A percentile compares a stretch with the other conserved stretches of the same genome.
These are phyloP conservation scores for Xylaria sp. DNA, from an alignment of 495 filamentous ascomycete species.

Conservation along the genomic window DNA sequence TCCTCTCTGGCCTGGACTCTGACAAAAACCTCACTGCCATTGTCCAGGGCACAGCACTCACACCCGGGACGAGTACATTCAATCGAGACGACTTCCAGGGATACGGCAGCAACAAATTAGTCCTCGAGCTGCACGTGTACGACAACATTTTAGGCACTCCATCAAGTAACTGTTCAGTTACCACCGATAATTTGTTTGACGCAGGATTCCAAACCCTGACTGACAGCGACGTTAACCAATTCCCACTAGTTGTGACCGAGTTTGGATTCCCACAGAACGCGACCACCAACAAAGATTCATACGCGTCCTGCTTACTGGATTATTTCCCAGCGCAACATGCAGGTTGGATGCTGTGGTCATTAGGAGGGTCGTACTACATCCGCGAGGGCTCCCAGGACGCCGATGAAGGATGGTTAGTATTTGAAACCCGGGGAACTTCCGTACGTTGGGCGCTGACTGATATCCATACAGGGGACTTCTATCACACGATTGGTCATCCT, in stretches of 20 bases:
- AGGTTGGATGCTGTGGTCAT: constrained; percentile 65
- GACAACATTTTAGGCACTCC: constrained; percentile 51
- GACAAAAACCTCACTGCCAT: constrained; percentile 57
- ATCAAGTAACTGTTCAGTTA: constrained; percentile 53
- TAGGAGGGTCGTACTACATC: constrained; percentile 63
- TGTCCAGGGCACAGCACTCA: constrained; percentile 50
- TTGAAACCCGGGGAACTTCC: not conserved
- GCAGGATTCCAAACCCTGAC: constrained; percentile 64
- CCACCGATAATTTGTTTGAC: constrained; percentile 54
- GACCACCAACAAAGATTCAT: constrained; percentile 48
- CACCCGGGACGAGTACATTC: constrained; percentile 51
- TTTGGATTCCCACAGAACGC: constrained; percentile 53
- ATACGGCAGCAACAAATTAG: constrained; percentile 56
- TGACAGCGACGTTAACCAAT: constrained; percentile 49
- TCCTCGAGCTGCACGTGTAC: constrained; percentile 69
- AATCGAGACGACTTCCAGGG: constrained; percentile 50
- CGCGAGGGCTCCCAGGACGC: constrained; percentile 54
- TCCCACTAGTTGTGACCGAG: constrained; percentile 59
- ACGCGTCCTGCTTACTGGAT: constrained; percentile 54
- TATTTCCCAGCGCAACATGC: constrained; percentile 54
- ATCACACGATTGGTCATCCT: constrained; percentile 50
- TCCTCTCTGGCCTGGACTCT: constrained; percentile 63
- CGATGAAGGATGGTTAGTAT: constrained; percentile 56
- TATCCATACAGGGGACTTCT: constrained; percentile 43
- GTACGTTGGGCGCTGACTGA: not conserved